A percentile compares a stretch with the other conserved stretches of the same genome.
Evolutionary conservation across 257 asterid genomes (phyloP).

Genomic region (Paulownia fortunei): DNA sequence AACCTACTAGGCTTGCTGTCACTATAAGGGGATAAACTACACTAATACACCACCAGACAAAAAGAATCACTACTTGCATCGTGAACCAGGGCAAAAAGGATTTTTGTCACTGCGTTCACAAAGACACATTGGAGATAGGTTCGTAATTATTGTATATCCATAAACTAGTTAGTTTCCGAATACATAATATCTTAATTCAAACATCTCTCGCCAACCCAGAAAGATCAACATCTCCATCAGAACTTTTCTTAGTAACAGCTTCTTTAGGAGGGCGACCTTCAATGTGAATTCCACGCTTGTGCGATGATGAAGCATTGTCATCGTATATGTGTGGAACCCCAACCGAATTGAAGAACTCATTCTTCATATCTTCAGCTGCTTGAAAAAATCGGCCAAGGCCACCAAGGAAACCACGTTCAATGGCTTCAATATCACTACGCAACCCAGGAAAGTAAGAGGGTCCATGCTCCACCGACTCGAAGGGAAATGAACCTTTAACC

Average conservation of each 20-base stretch:
- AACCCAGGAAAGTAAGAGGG: slow-evolving; percentile 69
- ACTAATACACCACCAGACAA: background rate
- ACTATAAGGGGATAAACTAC: background rate
- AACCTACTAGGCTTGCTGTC: background rate
- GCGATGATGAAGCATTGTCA: slow-evolving; percentile 29
- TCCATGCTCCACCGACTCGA: slow-evolving; percentile 42
- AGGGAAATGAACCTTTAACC: slow-evolving; percentile 51
- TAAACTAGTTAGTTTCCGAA: background rate
- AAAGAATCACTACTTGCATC: slow-evolving; percentile 20
- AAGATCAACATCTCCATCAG: slow-evolving; percentile 59
- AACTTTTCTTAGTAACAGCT: slow-evolving; percentile 32
- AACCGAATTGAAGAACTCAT: slow-evolving; percentile 59
- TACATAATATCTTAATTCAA: slow-evolving; percentile 42
- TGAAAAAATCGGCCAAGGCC: slow-evolving; percentile 50
- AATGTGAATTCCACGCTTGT: slow-evolving; percentile 45
- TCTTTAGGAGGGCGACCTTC: slow-evolving; percentile 43
- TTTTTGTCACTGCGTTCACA: background rate
- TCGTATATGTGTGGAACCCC: slow-evolving; percentile 33
- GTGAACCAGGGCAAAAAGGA: background rate
- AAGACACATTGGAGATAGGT: background rate
- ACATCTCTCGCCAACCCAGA: slow-evolving; percentile 58
- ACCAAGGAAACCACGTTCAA: slow-evolving; percentile 62
- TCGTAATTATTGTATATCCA: background rate
- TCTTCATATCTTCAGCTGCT: slow-evolving; percentile 67
- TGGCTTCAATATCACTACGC: slow-evolving; percentile 70